Base-by-base conservation (phyloP, 2,329 filamentous ascomycete species). In the Fusarium illudens region DNA sequence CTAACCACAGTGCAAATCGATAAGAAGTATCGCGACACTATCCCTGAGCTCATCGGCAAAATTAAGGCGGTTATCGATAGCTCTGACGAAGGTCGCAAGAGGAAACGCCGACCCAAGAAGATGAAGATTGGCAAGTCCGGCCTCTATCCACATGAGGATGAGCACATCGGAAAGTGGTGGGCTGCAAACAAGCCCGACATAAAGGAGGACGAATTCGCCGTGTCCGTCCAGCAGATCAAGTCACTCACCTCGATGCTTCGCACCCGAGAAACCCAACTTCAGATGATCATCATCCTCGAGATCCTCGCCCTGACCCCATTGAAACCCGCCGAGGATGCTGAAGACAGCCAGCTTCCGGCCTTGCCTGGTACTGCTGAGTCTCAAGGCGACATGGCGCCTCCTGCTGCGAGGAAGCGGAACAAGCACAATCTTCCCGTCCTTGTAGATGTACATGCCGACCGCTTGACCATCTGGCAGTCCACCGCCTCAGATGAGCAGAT, bases 401-500 rank as follows among this genome's bases (percentile, higher is more conserved):
- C 73, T 6, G 49, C 67, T 9, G 59, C 69, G 58, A 90, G 87
- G 76, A 92, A 90, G 71, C 79, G 84, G 33, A 87, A 80, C 75
- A 87, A 87, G 58, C 86, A 90, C 67, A 89, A 93, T 70, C 80
- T 92, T 7, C 84, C 85, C 1, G 80, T 89, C 8, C 82, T 92
- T 19, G 81, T 94, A 5, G 92, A 95, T 73, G 82, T 93, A 0
- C 86, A 94, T 53, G 87, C 92, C 8, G 92, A 96, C 76, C 89
- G 91, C 48, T 81, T 96, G 22, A 93, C 90, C 72, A 96, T 96
- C 62, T 95, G 92, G 92, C 91, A 94, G 74, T 93, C 92, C 4
- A 89, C 92, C 8, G 88, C 89, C 33, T 80, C 88, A 20, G 87
- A 91, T 66, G 86, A 88, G 57, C 77, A 85, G 61, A 79, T 82